These are phyloP conservation scores for Entrophospora sp. DNA, from an alignment of 192 early-diverging fungal genomes.

Conservation along the genomic window DNA sequence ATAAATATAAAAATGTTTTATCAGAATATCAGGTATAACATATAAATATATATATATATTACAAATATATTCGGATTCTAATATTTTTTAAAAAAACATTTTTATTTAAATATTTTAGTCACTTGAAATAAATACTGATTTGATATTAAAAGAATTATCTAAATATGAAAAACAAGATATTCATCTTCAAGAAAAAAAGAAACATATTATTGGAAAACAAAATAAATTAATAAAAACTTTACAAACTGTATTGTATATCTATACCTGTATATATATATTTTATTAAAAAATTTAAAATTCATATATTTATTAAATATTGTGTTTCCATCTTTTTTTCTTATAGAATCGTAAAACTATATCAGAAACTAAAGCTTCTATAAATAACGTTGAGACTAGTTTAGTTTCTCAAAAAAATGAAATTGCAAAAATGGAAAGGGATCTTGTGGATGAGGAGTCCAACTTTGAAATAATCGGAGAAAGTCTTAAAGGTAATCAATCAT, in stretches of 20 bases:
- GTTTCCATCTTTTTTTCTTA: too few relatives aligned
- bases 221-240: conserved; percentile 68
- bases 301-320: too few relatives aligned
- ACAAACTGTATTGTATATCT: conserved; percentile 39
- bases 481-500: conserved; percentile 36
- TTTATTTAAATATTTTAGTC: too few relatives aligned
- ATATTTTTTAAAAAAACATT: too few relatives aligned
- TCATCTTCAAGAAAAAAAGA: conserved; percentile 76
- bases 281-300: not conserved
- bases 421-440: conserved; percentile 49
- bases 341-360: conserved; percentile 48
- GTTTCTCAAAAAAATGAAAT: conserved; percentile 48
- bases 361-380: conserved; percentile 57
- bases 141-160: conserved; percentile 48
- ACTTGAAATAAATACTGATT: conserved; percentile 48
- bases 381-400: conserved; percentile 60
- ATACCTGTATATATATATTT: not conserved
- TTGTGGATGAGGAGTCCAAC: conserved; percentile 55
- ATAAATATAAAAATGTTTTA: conserved; percentile 39
- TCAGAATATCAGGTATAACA: conserved; percentile 59
- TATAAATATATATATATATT: too few relatives aligned
- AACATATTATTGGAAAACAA: conserved; percentile 67
- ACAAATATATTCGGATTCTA: too few relatives aligned
- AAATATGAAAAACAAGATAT: conserved; percentile 74
- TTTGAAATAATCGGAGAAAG: conserved; percentile 73